A percentile compares a stretch with the other conserved stretches of the same genome.
These are phyloP conservation scores for Lachnellula suecica DNA, from an alignment of 2,329 filamentous ascomycete species.

Conservation along the genomic window DNA sequence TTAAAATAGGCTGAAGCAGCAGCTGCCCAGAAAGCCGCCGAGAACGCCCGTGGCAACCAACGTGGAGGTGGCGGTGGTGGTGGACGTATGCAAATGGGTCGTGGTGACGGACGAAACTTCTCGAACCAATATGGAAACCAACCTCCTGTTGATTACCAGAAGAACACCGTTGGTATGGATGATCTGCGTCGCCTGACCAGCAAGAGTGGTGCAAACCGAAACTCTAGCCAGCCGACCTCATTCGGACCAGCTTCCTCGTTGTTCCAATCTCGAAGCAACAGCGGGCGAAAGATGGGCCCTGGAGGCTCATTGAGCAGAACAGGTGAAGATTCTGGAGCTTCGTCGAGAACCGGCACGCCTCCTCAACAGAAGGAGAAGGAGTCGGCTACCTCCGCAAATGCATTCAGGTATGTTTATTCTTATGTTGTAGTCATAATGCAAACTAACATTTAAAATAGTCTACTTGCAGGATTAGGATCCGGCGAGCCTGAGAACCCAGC, in stretches of 20 bases:
- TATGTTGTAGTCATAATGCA: neutral
- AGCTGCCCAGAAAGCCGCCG: slow-evolving; percentile 78
- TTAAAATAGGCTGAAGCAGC: slow-evolving; percentile 62
- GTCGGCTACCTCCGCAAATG: slow-evolving; percentile 74
- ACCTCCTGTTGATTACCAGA: slow-evolving; percentile 66
- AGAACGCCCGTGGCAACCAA: slow-evolving; percentile 60
- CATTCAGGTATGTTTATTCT: slow-evolving; percentile 75
- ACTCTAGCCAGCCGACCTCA: slow-evolving; percentile 57
- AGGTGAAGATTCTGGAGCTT: slow-evolving; percentile 82
- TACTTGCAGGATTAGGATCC: slow-evolving; percentile 48
- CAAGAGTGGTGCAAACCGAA: slow-evolving; percentile 57
- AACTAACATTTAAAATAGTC: slow-evolving; percentile 40
- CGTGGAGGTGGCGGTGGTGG: slow-evolving; percentile 59
- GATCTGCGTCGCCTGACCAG: slow-evolving; percentile 79
- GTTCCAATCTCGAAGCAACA: slow-evolving; percentile 88
- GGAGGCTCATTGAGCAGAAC: slow-evolving; percentile 70
- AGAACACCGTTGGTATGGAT: slow-evolving; percentile 86
- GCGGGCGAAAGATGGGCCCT: slow-evolving; percentile 77
- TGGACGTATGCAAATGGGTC: slow-evolving; percentile 71
- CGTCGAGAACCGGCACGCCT: slow-evolving; percentile 87
- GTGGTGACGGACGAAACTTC: slow-evolving; percentile 85
- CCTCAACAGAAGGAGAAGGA: slow-evolving; percentile 66
- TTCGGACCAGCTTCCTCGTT: slow-evolving; percentile 87
- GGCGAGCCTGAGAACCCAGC: slow-evolving; percentile 59
- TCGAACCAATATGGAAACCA: slow-evolving; percentile 70